Conservation (phyloP, 2,329 filamentous ascomycete species). For the Calycina marina region DNA sequence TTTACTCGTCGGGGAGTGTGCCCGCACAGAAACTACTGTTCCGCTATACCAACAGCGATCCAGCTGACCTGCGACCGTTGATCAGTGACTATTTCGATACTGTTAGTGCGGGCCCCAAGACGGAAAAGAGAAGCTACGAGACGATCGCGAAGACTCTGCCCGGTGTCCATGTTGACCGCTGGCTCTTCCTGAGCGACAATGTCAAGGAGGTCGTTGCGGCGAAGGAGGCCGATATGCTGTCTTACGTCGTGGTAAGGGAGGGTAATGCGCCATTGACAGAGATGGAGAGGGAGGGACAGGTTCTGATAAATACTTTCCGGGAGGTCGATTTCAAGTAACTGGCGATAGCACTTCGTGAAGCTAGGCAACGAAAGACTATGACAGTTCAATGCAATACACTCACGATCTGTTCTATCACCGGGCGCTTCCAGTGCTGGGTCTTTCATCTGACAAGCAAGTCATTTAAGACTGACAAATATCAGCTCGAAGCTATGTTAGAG, state of each 20-base stretch:
- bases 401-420: too few relatives aligned
- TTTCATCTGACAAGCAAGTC: too few relatives aligned
- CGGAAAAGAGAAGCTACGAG: constrained; percentile 49
- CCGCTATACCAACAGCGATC: constrained; percentile 39
- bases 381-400: too few relatives aligned
- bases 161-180: constrained; percentile 33
- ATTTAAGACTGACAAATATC: too few relatives aligned
- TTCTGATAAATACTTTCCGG: constrained; percentile 18
- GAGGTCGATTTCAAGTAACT: too few relatives aligned
- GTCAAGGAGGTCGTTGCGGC: constrained; percentile 53
- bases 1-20: constrained; percentile 73
- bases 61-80: constrained; percentile 41
- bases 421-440: too few relatives aligned
- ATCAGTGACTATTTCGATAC: constrained; percentile 65
- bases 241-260: constrained; percentile 46
- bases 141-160: constrained; percentile 12
- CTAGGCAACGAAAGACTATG: too few relatives aligned
- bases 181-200: constrained; percentile 75
- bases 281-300: constrained; percentile 25
- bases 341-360: too few relatives aligned
- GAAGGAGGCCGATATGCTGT: constrained; percentile 45
- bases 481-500: too few relatives aligned
- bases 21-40: constrained; percentile 72
- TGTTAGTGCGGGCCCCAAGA: constrained; percentile 64
- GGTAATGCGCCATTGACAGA: constrained; percentile 52